A percentile compares a stretch with the other conserved stretches of the same genome.
phyloP scores from a whole-genome alignment of 176 grass and related monocot genomes.

The Eragrostis nindensis region DNA sequence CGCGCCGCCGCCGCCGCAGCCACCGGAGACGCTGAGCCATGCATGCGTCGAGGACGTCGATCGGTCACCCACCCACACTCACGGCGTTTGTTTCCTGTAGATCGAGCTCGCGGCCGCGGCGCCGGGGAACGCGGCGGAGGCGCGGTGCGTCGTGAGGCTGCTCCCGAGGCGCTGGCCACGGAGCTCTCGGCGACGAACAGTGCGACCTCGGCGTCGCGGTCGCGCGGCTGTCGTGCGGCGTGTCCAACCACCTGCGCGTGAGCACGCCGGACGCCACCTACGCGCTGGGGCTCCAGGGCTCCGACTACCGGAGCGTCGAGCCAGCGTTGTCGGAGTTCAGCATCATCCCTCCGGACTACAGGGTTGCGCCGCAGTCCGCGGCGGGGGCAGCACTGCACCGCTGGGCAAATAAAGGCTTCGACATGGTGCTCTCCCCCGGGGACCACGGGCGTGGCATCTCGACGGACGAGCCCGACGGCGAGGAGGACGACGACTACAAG shows the following conservation, averaged over 20 bases:
- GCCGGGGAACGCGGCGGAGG: constrained; percentile 45
- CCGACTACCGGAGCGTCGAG: constrained; percentile 58
- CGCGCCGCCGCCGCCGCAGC: neutral
- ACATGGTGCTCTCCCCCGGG: constrained; percentile 47
- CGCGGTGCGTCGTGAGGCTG: constrained; percentile 62
- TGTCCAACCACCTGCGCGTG: constrained; percentile 78
- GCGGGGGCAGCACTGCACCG: neutral
- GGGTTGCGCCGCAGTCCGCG: neutral
- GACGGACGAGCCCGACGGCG: constrained; percentile 53
- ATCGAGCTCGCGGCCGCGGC: constrained; percentile 58
- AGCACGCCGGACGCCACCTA: constrained; percentile 89
- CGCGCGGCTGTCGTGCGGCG: constrained; percentile 52
- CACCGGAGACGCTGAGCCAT: too few species aligned
- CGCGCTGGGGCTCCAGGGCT: constrained; percentile 62
- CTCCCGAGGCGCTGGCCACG: constrained; percentile 48
- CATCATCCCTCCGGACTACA: constrained; percentile 58
- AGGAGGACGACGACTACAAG: constrained; percentile 77
- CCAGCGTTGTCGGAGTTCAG: constrained; percentile 59
- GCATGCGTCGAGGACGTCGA: too few species aligned
- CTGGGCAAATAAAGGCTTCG: constrained; percentile 41
- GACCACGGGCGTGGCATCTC: neutral
- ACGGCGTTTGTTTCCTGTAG: constrained; percentile 7
- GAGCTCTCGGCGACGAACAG: constrained; percentile 58
- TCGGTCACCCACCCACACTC: neutral
- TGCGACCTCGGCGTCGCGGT: constrained; percentile 30